These are phyloP conservation scores for Ceratocystis albifundus DNA, from an alignment of 2,329 filamentous ascomycete species.

Conservation along the genomic window DNA sequence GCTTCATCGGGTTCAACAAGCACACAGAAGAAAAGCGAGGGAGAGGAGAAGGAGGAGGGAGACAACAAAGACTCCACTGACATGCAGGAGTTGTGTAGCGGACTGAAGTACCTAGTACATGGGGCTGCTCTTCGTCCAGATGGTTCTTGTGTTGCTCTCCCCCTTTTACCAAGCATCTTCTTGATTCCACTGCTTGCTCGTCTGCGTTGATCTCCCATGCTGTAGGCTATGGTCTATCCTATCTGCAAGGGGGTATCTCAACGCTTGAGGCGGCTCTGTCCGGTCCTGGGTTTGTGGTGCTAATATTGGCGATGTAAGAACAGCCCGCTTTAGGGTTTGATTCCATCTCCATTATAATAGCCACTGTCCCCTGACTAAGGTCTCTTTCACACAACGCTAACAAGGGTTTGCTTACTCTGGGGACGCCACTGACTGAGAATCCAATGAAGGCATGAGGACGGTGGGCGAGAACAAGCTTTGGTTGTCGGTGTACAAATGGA, in stretches of 20 bases:
- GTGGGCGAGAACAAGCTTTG: not conserved
- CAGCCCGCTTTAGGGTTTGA: not conserved
- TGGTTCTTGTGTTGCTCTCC: not conserved
- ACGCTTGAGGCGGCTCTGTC: no score
- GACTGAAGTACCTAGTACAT: not conserved
- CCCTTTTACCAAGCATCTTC: not conserved
- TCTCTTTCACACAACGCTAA: not conserved
- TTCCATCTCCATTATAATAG: not conserved
- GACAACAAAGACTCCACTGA: not conserved
- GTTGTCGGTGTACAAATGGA: no score
- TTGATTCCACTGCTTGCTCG: not conserved
- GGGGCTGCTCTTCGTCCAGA: not conserved
- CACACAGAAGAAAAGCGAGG: not conserved
- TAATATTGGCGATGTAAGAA: not conserved
- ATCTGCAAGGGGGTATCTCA: not conserved
- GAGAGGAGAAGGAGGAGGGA: not conserved
- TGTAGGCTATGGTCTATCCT: no score
- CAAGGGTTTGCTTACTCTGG: not conserved
- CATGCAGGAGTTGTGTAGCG: not conserved
- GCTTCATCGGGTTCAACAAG: not conserved
- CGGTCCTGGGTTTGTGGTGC: no score
- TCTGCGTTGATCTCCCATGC: no score
- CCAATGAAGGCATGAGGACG: not conserved
- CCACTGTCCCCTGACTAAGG: conserved; percentile 1
- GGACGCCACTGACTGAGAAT: not conserved